Evolutionary conservation across 2,329 filamentous ascomycete genomes (phyloP), one percentile per base, ranked within the genome.

Genomic region (Neofusicoccum laricinum): DNA sequence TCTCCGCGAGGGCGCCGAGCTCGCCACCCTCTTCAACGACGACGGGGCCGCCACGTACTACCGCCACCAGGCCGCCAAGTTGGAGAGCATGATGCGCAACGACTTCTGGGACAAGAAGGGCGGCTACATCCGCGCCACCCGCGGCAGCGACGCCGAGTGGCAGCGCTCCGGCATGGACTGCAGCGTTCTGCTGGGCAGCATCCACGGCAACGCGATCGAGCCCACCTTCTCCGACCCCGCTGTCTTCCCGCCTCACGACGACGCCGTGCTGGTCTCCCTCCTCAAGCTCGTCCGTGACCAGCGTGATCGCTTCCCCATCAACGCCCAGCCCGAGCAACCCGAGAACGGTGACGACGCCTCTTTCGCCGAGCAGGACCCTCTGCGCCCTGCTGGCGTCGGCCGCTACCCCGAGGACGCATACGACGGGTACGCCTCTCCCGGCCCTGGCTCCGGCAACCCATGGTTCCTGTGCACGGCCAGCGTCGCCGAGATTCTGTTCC

Each of bases 331-430:
- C 66, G 61, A 69, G 19, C 55, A 64, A 2, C 65, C 68, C 25
- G 45, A 67, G 2, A 64, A 17, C 65, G 64, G 25, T 48, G 51
- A 38, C 38, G 67, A 43, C 55, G 65, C 36, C 34, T 64, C 41
- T 15, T 66, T 64, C 25, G 67, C 21, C 11, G 65, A 71, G 12
- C 55, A 70, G 58, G 78, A 94, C 73, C 88, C 90, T 0, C 94
- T 95, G 82, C 87, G 91, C 21, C 77, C 76, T 41, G 74, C 73
- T 32, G 78, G 75, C 1, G 65, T 81, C 8, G 79, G 79, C 17
- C 73, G 79, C 49, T 81, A 81, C 65, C 77, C 78, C 1, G 79
- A 80, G 69, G 79, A 80, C 66, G 70, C 73, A 0, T 79, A 79
- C 68, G 70, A 78, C 67, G 77, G 77, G 17, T 76, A 77, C 65